Conservation (phyloP, 768 basidiomycete species). For the Candolleomyces eurysporus region DNA sequence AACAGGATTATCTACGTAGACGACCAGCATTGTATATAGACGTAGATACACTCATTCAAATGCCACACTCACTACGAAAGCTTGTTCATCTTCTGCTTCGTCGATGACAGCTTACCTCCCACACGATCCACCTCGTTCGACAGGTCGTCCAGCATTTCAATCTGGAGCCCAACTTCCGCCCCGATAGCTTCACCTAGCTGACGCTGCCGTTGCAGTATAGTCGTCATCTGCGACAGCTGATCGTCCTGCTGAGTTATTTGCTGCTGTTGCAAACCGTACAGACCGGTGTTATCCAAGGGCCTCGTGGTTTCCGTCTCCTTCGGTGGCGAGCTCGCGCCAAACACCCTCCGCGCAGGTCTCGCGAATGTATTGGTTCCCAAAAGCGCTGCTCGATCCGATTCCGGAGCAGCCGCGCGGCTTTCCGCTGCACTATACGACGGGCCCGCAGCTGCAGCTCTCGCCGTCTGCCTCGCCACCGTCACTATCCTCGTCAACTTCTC, state of each 20-base stretch:
- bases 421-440: conserved; percentile 21
- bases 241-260: conserved; percentile 84
- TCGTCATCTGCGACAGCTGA: conserved; percentile 75
- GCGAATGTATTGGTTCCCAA: conserved; percentile 42
- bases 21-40: conserved; percentile 5
- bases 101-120: conserved; percentile 71
- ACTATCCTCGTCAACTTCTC: conserved; percentile 86
- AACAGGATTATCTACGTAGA: background rate
- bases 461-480: conserved; percentile 63
- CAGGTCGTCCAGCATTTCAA: conserved; percentile 81
- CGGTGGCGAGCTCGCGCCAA: conserved; percentile 61
- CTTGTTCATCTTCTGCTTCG: conserved; percentile 81
- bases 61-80: conserved; percentile 46
- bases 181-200: conserved; percentile 85
- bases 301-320: conserved; percentile 85
- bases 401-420: conserved; percentile 39
- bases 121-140: conserved; percentile 73
- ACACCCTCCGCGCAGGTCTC: conserved; percentile 67
- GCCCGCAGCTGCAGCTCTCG: conserved; percentile 23
- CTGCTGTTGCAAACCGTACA: conserved; percentile 74
- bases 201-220: conserved; percentile 81
- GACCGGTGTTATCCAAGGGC: conserved; percentile 80
- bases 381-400: conserved; percentile 64
- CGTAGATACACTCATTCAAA: conserved; percentile 4
- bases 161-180: conserved; percentile 79